phyloP scores from a whole-genome alignment of 2,329 filamentous ascomycete genomes.

The Fusarium verticillioides region DNA sequence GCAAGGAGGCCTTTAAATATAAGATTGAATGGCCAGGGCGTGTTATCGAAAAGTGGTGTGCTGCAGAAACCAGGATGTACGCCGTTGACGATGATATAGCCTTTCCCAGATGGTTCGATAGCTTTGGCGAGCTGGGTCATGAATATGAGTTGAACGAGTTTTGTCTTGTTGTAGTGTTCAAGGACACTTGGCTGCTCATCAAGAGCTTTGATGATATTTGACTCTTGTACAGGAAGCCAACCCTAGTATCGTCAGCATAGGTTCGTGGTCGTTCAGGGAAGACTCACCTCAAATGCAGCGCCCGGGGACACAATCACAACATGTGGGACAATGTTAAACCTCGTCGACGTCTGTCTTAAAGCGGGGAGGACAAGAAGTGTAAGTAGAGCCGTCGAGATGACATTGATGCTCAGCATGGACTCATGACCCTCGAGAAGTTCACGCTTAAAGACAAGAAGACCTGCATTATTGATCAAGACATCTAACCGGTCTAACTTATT shows the following conservation, averaged over 20 bases:
- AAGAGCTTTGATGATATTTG: slow-evolving; percentile 50
- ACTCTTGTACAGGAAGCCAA: slow-evolving; percentile 49
- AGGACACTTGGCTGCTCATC: slow-evolving; percentile 34
- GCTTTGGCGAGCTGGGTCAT: slow-evolving; percentile 50
- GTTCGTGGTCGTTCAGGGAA: fast-evolving
- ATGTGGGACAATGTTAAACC: slow-evolving; percentile 49
- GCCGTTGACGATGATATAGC: slow-evolving; percentile 52
- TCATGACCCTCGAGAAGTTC: slow-evolving; percentile 54
- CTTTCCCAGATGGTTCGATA: slow-evolving; percentile 45
- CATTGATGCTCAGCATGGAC: slow-evolving; percentile 57
- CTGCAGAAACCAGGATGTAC: slow-evolving; percentile 56
- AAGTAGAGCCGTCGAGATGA: slow-evolving; percentile 59
- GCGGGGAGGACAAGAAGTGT: slow-evolving; percentile 56
- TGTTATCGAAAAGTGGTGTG: slow-evolving; percentile 52
- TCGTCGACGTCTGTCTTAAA: slow-evolving; percentile 51
- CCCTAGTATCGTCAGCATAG: slow-evolving; percentile 28
- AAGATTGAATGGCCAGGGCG: slow-evolving; percentile 45
- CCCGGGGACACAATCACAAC: slow-evolving; percentile 55
- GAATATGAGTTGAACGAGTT: slow-evolving; percentile 47
- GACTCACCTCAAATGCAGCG: slow-evolving; percentile 31
- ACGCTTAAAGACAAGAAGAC: slow-evolving; percentile 27
- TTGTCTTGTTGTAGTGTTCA: slow-evolving; percentile 46
- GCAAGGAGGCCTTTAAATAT: slow-evolving; percentile 23
- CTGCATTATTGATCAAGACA: slow-evolving; percentile 56
- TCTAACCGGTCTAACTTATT: slow-evolving; percentile 54